Evolutionary conservation across 2,329 filamentous ascomycete species (phyloP), one percentile per base, ranked within the genome.

Genomic region (Curvularia eragrostidis): DNA sequence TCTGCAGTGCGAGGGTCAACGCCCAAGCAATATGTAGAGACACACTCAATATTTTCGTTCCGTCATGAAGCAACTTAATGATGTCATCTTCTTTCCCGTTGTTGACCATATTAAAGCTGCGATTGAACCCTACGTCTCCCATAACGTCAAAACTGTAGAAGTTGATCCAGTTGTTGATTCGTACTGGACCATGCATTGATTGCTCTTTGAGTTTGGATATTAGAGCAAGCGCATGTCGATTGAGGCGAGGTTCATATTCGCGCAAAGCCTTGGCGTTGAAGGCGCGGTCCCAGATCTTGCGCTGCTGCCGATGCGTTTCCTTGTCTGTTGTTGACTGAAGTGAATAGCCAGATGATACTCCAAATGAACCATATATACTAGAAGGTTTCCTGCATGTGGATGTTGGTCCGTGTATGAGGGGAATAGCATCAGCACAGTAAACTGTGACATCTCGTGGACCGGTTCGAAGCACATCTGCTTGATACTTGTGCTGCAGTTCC

Each of bases 131-230:
- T 10, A 81, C 64, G 52, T 82, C 80, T 6, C 79, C 80, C 77
- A 84, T 83, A 23, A 83, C 75, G 58, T 84, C 82, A 55, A 83
- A 80, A 49, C 77, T 75, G 54, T 82, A 75, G 60, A 75, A 81
- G 48, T 77, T 73, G 19, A 71, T 54, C 74, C 73, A 75, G 44
- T 69, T 62, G 5, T 70, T 73, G 15, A 72, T 70, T 7, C 73
- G 59, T 0, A 76, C 55, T 10, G 59, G 57, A 51, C 5, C 64
- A 52, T 15, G 57, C 48, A 2, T 64, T 58, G 32, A 28, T 26
- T 66, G 54, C 21, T 67, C 67, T 19, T 68, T 65, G 18, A 76
- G 52, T 32, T 62, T 63, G 3, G 59, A 57, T 49, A 76, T 66
- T 2, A 76, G 63, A 1, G 63, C 54, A 21, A 60, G 56, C 3